phyloP scores from a whole-genome alignment of 2,329 filamentous ascomycete species.

The Hirsutella minnesotensis region DNA sequence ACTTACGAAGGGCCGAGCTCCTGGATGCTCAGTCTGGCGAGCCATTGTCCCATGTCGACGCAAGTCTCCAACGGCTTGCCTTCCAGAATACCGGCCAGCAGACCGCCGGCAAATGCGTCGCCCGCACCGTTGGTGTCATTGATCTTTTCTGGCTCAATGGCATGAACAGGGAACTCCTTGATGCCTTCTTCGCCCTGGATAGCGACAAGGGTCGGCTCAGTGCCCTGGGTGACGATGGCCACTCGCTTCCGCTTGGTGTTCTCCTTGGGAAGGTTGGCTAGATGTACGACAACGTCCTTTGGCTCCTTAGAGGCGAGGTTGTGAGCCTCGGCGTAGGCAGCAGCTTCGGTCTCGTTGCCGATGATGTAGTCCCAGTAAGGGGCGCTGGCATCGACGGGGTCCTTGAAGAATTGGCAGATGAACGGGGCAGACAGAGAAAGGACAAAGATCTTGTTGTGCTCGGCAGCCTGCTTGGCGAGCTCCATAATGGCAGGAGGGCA shows the following conservation, averaged over 20 bases:
- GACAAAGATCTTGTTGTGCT: constrained; percentile 82
- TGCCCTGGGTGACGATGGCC: constrained; percentile 92
- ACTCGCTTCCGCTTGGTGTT: constrained; percentile 74
- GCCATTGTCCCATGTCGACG: constrained; percentile 92
- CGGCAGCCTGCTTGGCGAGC: constrained; percentile 79
- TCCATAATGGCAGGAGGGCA: constrained; percentile 84
- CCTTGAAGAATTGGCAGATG: constrained; percentile 97
- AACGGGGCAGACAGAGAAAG: constrained; percentile 92
- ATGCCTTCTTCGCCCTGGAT: constrained; percentile 58
- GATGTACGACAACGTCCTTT: constrained; percentile 70
- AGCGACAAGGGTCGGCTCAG: constrained; percentile 78
- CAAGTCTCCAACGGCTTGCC: constrained; percentile 67
- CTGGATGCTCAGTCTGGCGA: constrained; percentile 86
- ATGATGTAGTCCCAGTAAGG: constrained; percentile 95
- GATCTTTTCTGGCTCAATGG: constrained; percentile 67
- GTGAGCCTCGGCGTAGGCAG: constrained; percentile 76
- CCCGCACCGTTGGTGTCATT: constrained; percentile 95
- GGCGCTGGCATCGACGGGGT: constrained; percentile 71
- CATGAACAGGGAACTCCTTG: constrained; percentile 69
- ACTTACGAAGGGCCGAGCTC: constrained; percentile 93
- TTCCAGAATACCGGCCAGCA: constrained; percentile 79
- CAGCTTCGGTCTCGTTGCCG: constrained; percentile 93
- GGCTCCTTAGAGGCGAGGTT: constrained; percentile 64
- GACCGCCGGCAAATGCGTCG: constrained; percentile 92
- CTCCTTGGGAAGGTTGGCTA: constrained; percentile 85